phyloP scores from a whole-genome alignment of 73 alveolate genomes.

The Uronychia setigera region DNA sequence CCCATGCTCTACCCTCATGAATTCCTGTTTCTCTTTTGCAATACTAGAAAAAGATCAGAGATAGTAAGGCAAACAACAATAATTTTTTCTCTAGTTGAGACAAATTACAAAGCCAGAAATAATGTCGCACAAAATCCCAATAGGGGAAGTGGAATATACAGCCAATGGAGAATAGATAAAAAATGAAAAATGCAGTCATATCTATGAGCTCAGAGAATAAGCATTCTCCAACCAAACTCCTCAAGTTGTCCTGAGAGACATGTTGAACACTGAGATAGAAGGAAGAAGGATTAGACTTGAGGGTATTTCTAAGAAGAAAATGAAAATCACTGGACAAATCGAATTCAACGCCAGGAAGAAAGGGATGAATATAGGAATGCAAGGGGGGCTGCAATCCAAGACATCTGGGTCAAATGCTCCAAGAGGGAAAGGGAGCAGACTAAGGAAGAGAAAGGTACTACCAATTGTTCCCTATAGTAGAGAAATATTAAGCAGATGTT shows the following conservation, averaged over 20 bases:
- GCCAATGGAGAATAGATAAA: background rate
- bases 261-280: background rate
- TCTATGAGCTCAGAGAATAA: background rate
- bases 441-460: background rate
- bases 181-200: conserved; percentile 8
- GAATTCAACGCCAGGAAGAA: background rate
- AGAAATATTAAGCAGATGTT: background rate
- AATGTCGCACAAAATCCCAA: background rate
- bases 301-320: conserved; percentile 1
- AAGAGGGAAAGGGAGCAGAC: background rate
- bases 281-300: conserved; percentile 12
- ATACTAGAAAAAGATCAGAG: conserved; percentile 26
- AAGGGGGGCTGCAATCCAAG: background rate
- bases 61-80: background rate
- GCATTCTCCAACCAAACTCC: background rate
- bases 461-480: too few relatives aligned
- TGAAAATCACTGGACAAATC: background rate
- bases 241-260: background rate
- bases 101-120: conserved; percentile 8
- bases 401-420: background rate
- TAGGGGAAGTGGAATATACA: background rate
- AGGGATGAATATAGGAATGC: background rate
- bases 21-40: conserved; percentile 38
- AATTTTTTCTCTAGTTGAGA: background rate
- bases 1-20: conserved; percentile 49